Base-by-base conservation (phyloP, 169 alveolate genomes). In the Theileria luwenshuni region DNA sequence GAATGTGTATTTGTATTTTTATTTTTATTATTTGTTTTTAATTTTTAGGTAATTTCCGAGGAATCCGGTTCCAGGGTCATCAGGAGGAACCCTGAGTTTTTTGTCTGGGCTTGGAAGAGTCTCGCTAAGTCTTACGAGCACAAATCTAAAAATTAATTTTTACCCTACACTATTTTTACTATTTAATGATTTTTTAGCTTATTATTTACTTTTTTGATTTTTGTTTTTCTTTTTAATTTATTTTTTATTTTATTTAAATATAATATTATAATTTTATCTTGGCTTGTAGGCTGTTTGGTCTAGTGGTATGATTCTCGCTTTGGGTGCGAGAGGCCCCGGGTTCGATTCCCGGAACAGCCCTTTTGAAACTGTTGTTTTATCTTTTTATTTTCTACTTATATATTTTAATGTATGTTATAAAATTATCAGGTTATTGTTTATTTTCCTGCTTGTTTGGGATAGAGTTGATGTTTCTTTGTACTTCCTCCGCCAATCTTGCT, bases 321-420 rank as follows among this genome's bases (percentile, higher is more conserved):
- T 93, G 99, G 99, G 99, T 96, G 96, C 98, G 95, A 92, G 99
- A 94, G 98, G 99, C 94, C 99, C 98, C 99, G 99, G 99, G 99
- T 96, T 96, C 99, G 96, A 96, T 94, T 95, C 98, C 98, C 99
- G 99, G 98, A 94, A 90, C 92, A 84, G 94, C 94, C 89, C 94
- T 12, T 71, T 45, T 79, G 48, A 12, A 6, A 3, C 25, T 1
- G 13, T 27, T 10, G 45, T 38, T 10, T 7, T 10, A 38, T 10
- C 5, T 10, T 38, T 5, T 10, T 5, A 5, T 38, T 5, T 38
- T 10, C 10, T 7, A 10, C 10, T 7, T 10, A 38, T 38, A 38
- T 10, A 7, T 7, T 38, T 38, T 38, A 10, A 7, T 7, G 10
- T 7, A 38, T 5, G 45, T 7, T 38, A 38, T 38, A 7, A 38